These are phyloP conservation scores for Excoecaria cochinchinensis DNA, from an alignment of 345 rosid species.

Conservation along the genomic window DNA sequence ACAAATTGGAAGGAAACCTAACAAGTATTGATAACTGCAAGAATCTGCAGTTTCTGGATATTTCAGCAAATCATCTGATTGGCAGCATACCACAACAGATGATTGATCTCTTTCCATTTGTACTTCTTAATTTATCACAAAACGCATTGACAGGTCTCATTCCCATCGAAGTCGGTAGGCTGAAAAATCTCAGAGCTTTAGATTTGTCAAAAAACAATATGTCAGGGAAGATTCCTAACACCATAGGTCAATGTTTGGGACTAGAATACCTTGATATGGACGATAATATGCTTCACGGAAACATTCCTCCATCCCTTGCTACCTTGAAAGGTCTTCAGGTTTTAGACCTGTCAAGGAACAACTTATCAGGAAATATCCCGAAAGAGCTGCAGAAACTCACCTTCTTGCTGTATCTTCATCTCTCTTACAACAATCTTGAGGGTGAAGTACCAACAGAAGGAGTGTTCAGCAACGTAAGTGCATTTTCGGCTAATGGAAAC, in stretches of 20 bases:
- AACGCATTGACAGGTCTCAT: neutral
- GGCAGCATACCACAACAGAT: slow-evolving; percentile 8
- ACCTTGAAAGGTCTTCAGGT: too few relatives aligned
- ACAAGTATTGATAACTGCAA: neutral
- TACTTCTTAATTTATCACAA: too few relatives aligned
- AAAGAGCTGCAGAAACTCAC: neutral
- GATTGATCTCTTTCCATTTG: too few relatives aligned
- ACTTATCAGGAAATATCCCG: too few relatives aligned
- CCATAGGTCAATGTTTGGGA: neutral
- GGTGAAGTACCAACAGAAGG: slow-evolving; percentile 16
- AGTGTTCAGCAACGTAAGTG: slow-evolving; percentile 11
- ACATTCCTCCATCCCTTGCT: too few relatives aligned
- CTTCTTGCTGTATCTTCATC: slow-evolving; percentile 1
- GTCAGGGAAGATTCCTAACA: slow-evolving; percentile 10
- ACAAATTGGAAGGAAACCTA: slow-evolving; percentile 18
- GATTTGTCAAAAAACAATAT: slow-evolving; percentile 2
- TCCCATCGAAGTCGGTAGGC: neutral
- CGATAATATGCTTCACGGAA: too few relatives aligned
- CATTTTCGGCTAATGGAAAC: too few relatives aligned
- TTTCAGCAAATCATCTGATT: slow-evolving; percentile 7
- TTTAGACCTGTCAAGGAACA: too few relatives aligned
- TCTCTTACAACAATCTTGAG: slow-evolving; percentile 13
- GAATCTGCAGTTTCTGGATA: neutral
- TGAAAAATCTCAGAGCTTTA: neutral
- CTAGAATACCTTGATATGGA: too few relatives aligned